These are phyloP conservation scores for Fraxinus baroniana DNA, from an alignment of 305 asterid genomes.

Conservation along the genomic window DNA sequence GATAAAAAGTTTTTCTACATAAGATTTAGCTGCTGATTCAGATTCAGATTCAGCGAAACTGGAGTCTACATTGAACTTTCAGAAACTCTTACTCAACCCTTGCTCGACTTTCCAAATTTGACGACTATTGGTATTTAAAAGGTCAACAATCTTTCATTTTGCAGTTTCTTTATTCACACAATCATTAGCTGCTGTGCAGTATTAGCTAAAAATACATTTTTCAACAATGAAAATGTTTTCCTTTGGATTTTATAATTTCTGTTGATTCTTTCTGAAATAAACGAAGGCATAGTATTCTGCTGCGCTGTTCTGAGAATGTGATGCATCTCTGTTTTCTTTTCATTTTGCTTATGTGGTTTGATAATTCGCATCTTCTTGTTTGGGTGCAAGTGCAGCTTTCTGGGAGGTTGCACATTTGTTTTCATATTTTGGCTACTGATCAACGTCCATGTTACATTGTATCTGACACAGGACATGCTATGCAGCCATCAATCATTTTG, in stretches of 20 bases:
- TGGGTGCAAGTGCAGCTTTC: conserved; percentile 15
- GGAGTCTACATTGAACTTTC: neutral
- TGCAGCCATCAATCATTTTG: conserved; percentile 91
- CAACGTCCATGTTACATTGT: conserved; percentile 19
- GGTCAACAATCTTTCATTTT: neutral
- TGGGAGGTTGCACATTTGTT: neutral
- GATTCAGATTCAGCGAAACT: neutral
- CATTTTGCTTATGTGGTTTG: neutral
- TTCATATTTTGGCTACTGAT: conserved; percentile 1
- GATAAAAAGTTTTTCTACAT: neutral
- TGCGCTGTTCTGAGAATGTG: neutral
- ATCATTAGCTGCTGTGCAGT: neutral
- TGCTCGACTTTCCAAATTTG: neutral
- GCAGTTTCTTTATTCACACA: neutral
- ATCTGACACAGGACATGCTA: conserved; percentile 77
- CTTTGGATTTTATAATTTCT: neutral
- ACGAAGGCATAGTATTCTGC: neutral
- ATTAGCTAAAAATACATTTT: neutral
- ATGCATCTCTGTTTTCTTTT: neutral
- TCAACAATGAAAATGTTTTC: neutral
- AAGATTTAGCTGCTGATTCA: neutral
- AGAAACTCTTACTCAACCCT: neutral
- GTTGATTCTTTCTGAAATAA: neutral
- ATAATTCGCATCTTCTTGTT: conserved; percentile 14
- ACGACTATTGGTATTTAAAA: neutral